phyloP scores from a whole-genome alignment of 345 rosid genomes.

The Pistacia integerrima region DNA sequence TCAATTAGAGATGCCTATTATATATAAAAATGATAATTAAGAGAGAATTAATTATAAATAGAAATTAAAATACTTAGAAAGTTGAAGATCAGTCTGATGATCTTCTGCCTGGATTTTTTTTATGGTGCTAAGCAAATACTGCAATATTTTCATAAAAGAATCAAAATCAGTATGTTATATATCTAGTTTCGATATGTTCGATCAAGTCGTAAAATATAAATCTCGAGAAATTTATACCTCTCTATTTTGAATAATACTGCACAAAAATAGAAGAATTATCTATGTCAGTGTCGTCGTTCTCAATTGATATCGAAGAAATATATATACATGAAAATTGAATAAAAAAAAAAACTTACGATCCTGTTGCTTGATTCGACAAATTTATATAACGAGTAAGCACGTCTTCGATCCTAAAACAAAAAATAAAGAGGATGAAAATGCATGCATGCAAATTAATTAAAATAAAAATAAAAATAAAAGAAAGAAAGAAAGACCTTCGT shows the following conservation, averaged over 20 bases:
- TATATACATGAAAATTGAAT: neutral
- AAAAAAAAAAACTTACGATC: slow-evolving; percentile 35
- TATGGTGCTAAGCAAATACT: slow-evolving; percentile 57
- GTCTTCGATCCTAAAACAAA: slow-evolving; percentile 56
- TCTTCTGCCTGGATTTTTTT: slow-evolving; percentile 53
- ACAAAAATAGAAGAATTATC: neutral
- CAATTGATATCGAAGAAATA: neutral
- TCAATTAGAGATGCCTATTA: slow-evolving; percentile 7
- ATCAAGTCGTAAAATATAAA: too few species aligned
- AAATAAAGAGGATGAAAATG: neutral
- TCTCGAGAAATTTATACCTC: slow-evolving; percentile 37
- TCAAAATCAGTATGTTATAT: too few species aligned
- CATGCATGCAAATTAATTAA: neutral
- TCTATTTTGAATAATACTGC: slow-evolving; percentile 53
- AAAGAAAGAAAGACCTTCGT: slow-evolving; percentile 41
- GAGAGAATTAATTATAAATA: neutral
- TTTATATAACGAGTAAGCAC: slow-evolving; percentile 62
- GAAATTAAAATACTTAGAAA: slow-evolving; percentile 36
- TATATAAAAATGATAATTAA: too few species aligned
- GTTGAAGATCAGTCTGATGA: slow-evolving; percentile 48
- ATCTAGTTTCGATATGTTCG: too few species aligned
- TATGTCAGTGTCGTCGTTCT: too few species aligned
- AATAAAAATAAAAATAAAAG: neutral
- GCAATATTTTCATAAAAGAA: slow-evolving; percentile 10
- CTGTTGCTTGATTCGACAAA: slow-evolving; percentile 67